Percentiles rank a stretch among this genome's conserved stretches.
Conservation (phyloP, 345 rosid species). For the Sonneratia alba region DNA sequence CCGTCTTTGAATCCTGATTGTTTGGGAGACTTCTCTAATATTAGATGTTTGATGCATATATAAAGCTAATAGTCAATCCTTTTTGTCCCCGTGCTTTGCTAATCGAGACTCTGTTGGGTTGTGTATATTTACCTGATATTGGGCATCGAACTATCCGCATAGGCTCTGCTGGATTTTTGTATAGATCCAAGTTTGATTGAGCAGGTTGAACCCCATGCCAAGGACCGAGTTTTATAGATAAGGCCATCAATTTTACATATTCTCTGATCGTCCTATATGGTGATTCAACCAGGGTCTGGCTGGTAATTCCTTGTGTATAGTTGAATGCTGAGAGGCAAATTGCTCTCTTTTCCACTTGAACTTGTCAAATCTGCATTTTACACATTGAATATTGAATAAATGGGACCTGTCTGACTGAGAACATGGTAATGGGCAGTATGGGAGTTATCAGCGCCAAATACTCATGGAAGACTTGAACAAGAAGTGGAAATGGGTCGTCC, state of each 20-base stretch:
- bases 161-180: background rate
- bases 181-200: background rate
- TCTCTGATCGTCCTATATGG: background rate
- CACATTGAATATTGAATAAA: background rate
- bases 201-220: background rate
- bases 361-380: background rate
- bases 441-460: slow-evolving; percentile 49
- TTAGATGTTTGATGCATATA: background rate
- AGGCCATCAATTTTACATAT: too few species aligned
- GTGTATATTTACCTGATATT: background rate
- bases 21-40: background rate
- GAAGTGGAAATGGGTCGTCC: slow-evolving; percentile 64
- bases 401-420: background rate
- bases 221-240: too few species aligned
- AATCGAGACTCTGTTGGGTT: background rate
- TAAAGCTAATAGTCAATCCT: background rate
- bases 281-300: background rate
- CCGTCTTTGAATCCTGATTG: background rate
- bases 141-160: background rate
- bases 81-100: background rate
- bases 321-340: background rate
- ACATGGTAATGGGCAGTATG: slow-evolving; percentile 35
- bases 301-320: background rate
- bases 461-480: slow-evolving; percentile 75
- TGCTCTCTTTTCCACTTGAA: background rate